Conservation (phyloP, 1,284 basidiomycete species). For the Microbotryum violaceum region DNA sequence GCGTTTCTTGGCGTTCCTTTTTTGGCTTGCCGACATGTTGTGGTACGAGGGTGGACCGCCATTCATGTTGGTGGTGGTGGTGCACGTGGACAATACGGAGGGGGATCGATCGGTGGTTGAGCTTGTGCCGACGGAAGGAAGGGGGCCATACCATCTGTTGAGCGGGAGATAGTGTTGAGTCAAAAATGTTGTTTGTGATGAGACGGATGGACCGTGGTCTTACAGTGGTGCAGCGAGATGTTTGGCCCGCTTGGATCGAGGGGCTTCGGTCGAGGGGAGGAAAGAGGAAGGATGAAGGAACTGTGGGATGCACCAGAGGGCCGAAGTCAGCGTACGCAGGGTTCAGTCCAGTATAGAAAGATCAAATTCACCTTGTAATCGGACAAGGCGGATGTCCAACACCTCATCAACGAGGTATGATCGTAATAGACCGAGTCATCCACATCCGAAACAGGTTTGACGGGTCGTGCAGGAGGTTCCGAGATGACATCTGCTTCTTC, state of each 20-base stretch:
- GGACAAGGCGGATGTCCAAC: conserved; percentile 22
- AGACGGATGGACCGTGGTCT: not conserved
- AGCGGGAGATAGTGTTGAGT: not conserved
- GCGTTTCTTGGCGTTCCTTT: conserved; percentile 5
- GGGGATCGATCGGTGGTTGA: conserved; percentile 2
- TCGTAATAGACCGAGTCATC: conserved; percentile 14
- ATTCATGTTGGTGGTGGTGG: not conserved
- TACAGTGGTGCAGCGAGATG: conserved; percentile 21
- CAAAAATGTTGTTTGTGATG: not conserved
- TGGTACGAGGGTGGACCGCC: no score
- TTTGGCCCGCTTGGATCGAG: conserved; percentile 8
- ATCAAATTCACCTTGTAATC: conserved; percentile 24
- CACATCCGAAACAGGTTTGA: conserved; percentile 8
- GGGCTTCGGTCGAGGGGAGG: conserved; percentile 12
- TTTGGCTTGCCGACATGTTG: no score
- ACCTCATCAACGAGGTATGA: conserved; percentile 22
- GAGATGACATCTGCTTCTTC: not conserved
- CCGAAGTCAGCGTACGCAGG: no score
- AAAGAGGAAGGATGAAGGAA: conserved; percentile 13
- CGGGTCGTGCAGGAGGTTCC: not conserved
- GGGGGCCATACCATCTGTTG: conserved; percentile 27
- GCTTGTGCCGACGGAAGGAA: conserved; percentile 7
- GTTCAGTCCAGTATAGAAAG: accelerated
- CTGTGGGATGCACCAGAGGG: conserved; percentile 1
- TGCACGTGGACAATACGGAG: not conserved